Percentiles rank a stretch among this genome's conserved stretches.
These are phyloP conservation scores for Nitzschia putrida DNA, from an alignment of 108 stramenopile species.

Conservation along the genomic window DNA sequence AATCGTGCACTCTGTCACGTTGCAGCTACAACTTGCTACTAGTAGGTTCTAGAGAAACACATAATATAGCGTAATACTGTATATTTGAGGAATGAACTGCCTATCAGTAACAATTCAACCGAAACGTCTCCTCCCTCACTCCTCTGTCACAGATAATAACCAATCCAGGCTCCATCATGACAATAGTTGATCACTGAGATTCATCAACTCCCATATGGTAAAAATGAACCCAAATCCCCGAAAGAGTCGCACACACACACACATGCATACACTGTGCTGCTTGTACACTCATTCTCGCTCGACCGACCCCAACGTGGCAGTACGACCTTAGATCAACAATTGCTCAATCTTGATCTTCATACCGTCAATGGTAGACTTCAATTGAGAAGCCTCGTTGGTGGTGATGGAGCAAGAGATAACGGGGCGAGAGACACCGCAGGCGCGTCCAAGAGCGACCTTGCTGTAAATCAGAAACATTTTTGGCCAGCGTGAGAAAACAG, in stretches of 20 bases:
- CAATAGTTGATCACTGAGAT: conserved; percentile 69
- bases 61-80: background rate
- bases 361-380: conserved; percentile 93
- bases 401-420: conserved; percentile 97
- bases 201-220: conserved; percentile 64
- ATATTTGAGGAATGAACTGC: conserved; percentile 15
- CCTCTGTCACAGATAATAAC: conserved; percentile 10
- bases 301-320: background rate
- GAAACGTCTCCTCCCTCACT: conserved; percentile 75
- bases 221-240: conserved; percentile 58
- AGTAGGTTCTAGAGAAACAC: background rate
- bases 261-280: background rate
- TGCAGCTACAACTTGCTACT: too few relatives aligned
- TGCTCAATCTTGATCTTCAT: conserved; percentile 99
- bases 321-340: conserved; percentile 89
- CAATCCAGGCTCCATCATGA: background rate
- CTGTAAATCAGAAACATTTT: conserved; percentile 38
- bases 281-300: conserved; percentile 23
- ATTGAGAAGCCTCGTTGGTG: conserved; percentile 97
- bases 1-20: background rate
- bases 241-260: conserved; percentile 33
- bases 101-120: conserved; percentile 34
- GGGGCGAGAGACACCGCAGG: conserved; percentile 98
- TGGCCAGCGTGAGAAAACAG: conserved; percentile 1
- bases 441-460: conserved; percentile 98